Evolutionary conservation across 2,329 filamentous ascomycete genomes (phyloP), one percentile per base, ranked within the genome.

Genomic region (Colletotrichum musae): DNA sequence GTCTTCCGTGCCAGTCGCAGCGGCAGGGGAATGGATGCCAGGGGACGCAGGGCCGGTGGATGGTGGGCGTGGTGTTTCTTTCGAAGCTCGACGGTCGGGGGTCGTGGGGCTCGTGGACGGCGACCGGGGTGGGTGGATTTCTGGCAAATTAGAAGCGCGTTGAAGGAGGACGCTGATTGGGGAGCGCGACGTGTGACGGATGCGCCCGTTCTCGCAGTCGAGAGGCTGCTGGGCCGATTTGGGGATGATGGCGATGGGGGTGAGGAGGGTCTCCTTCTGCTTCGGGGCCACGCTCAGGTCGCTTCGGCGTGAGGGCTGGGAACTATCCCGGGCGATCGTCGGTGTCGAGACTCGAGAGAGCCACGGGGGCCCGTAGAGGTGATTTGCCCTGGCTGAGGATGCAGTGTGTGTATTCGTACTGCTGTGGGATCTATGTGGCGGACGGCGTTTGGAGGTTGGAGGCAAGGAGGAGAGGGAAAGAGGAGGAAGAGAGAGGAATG

Each of bases 141-240:
- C 51, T 57, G 43, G 62, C 56, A 70, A 70, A 70, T 70, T 70
- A 67, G 57, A 50, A 67, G 51, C 62, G 67, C 67, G 63, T 57
- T 39, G 56, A 18, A 10, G 7, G 36, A 26, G 57, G 18, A 21
- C 12, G 41, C 43, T 70, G 67, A 70, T 70, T 70, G 67, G 67
- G 45, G 18, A 36, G 51, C 62, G 67, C 67, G 67, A 48, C 28
- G 52, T 61, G 67, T 70, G 67, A 67, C 67, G 67, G 67, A 60
- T 69, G 57, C 67, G 57, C 66, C 61, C 66, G 62, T 60, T 60
- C 66, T 57, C 56, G 26, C 60, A 56, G 60, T 51, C 36, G 61
- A 41, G 51, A 43, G 62, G 54, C 43, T 69, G 36, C 45, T 52
- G 62, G 18, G 67, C 63, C 45, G 57, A 61, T 52, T 69, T 39